Evolutionary conservation across 2,329 filamentous ascomycete species (phyloP).

Genomic region (Talaromyces sp.): DNA sequence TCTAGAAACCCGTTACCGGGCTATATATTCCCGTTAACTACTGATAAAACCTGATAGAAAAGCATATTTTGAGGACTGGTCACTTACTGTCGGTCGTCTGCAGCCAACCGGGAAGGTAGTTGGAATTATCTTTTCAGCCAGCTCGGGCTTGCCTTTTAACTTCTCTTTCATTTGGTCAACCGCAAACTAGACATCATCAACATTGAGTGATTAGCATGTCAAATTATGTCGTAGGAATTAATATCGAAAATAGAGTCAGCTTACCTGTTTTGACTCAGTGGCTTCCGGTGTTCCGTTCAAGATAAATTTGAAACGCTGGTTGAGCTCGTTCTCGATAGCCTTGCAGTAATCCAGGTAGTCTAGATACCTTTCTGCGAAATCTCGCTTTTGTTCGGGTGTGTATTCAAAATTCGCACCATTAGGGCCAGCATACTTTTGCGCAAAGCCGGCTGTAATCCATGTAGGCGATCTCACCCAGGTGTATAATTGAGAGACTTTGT

Average conservation of each 20-base stretch:
- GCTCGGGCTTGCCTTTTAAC: constrained; percentile 30
- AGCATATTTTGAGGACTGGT: not conserved
- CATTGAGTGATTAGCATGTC: not conserved
- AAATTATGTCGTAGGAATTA: not conserved
- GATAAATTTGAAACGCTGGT: constrained; percentile 50
- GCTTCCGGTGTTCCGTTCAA: constrained; percentile 44
- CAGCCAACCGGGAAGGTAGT: constrained; percentile 40
- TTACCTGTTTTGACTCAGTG: constrained; percentile 23
- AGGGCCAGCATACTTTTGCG: not conserved
- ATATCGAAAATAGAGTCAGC: not conserved
- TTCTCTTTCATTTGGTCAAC: constrained; percentile 30
- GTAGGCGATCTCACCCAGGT: not conserved
- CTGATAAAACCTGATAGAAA: not conserved
- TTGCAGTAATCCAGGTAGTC: not conserved
- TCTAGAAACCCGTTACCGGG: constrained; percentile 40
- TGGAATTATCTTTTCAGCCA: constrained; percentile 42
- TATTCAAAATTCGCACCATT: not conserved
- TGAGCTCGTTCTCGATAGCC: constrained; percentile 45
- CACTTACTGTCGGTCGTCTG: constrained; percentile 27
- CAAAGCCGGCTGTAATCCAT: constrained; percentile 1
- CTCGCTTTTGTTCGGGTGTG: not conserved
- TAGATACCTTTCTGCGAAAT: not conserved
- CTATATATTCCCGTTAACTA: not conserved
- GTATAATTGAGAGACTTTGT: constrained; percentile 9
- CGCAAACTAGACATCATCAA: not conserved